Evolutionary conservation across 768 basidiomycete species (phyloP).

Genomic region (Auricularia sp.): DNA sequence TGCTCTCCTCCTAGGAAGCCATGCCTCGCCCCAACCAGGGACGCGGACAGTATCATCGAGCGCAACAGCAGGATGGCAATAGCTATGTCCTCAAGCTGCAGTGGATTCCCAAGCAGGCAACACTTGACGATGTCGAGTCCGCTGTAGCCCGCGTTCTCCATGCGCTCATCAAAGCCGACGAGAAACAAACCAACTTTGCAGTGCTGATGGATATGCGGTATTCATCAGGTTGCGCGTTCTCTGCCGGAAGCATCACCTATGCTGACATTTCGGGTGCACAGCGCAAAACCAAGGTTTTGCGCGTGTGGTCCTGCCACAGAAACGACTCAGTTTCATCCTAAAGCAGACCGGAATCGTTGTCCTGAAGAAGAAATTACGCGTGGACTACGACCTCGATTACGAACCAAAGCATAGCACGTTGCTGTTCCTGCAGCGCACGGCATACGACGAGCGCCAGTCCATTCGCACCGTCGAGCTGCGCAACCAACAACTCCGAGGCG

Average conservation of each 20-base stretch:
- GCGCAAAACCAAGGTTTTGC: neutral
- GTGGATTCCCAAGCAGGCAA: no score
- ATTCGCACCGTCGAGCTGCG: neutral
- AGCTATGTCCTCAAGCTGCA: no score
- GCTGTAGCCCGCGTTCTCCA: no score
- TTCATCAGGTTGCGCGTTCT: neutral
- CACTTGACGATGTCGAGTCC: no score
- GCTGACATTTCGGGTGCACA: neutral
- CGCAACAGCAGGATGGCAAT: no score
- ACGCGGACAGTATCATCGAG: no score
- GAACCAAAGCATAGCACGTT: neutral
- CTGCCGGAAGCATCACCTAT: neutral
- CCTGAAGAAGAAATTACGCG: neutral
- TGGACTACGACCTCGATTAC: neutral
- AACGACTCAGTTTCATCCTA: neutral
- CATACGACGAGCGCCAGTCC: neutral
- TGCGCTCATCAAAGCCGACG: no score
- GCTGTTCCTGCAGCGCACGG: neutral
- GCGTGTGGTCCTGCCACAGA: neutral
- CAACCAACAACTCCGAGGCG: constrained; percentile 1
- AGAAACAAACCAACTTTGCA: neutral
- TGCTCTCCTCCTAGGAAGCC: no score
- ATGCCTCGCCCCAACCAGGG: no score
- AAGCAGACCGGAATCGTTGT: neutral
- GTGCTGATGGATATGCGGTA: neutral